Conservation (phyloP, 108 stramenopile species). For the Schizochytrium sp. region DNA sequence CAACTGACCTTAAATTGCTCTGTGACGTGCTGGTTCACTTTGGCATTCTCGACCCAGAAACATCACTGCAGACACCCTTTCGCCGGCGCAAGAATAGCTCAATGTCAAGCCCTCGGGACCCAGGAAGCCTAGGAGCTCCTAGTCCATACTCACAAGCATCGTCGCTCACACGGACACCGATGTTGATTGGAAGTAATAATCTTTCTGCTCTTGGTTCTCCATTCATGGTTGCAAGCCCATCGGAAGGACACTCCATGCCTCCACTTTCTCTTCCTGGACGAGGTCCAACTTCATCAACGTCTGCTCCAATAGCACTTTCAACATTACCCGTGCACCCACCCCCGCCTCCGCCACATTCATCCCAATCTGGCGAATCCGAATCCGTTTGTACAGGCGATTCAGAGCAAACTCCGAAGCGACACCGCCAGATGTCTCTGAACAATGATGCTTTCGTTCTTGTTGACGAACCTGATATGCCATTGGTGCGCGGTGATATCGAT, state of each 20-base stretch:
- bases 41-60: neutral
- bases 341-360: too few species aligned
- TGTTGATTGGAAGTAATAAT: neutral
- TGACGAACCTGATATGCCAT: conserved; percentile 44
- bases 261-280: neutral
- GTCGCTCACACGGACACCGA: neutral
- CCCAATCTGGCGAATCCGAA: neutral
- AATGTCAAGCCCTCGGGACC: neutral
- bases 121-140: neutral
- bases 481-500: conserved; percentile 9
- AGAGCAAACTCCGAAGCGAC: neutral
- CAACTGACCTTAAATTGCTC: neutral
- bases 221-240: conserved; percentile 10
- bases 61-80: conserved; percentile 9
- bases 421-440: conserved; percentile 9
- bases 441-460: conserved; percentile 29
- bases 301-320: too few species aligned
- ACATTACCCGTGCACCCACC: too few species aligned
- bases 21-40: neutral
- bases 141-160: neutral
- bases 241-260: neutral
- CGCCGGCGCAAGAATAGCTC: conserved; percentile 17
- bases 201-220: conserved; percentile 20
- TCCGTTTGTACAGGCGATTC: neutral
- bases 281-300: too few species aligned